These are phyloP conservation scores for Ganoderma lucidum DNA, from an alignment of 1,284 basidiomycete species.

Conservation along the genomic window DNA sequence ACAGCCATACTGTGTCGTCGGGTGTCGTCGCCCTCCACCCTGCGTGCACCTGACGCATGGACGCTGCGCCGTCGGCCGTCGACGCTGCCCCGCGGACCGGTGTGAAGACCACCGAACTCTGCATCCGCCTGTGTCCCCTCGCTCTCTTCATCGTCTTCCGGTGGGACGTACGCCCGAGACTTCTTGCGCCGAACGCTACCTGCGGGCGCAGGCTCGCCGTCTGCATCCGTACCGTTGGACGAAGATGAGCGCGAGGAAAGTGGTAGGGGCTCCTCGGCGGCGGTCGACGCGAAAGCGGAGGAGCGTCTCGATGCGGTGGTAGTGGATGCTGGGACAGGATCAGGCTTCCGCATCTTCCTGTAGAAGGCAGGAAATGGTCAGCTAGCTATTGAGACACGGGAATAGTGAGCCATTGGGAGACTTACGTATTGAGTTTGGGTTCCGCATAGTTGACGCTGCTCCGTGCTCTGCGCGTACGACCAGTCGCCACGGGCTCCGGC, in stretches of 20 bases:
- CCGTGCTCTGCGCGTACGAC: constrained; percentile 74
- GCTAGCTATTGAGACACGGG: background rate
- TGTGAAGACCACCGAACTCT: constrained; percentile 55
- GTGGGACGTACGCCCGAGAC: constrained; percentile 52
- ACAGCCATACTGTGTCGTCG: constrained; percentile 50
- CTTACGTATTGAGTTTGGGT: constrained; percentile 89
- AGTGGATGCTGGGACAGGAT: constrained; percentile 47
- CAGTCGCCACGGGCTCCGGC: constrained; percentile 45
- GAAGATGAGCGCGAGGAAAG: constrained; percentile 34
- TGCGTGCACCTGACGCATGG: constrained; percentile 36
- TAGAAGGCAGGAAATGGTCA: constrained; percentile 11
- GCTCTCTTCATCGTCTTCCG: constrained; percentile 63
- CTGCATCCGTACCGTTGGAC: constrained; percentile 25
- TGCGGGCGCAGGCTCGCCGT: constrained; percentile 30
- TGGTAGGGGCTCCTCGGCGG: constrained; percentile 25
- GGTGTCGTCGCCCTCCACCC: constrained; percentile 45
- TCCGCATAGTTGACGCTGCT: constrained; percentile 91
- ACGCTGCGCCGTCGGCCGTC: constrained; percentile 62
- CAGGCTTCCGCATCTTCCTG: constrained; percentile 93
- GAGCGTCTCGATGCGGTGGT: constrained; percentile 45
- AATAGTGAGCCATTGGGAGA: constrained; percentile 32
- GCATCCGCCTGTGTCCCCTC: constrained; percentile 73
- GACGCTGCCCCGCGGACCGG: constrained; percentile 57
- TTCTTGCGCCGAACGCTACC: constrained; percentile 57
- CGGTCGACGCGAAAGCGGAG: constrained; percentile 27